These are phyloP conservation scores for Aureobasidium vineae DNA, from an alignment of 2,329 filamentous ascomycete genomes.

Conservation along the genomic window DNA sequence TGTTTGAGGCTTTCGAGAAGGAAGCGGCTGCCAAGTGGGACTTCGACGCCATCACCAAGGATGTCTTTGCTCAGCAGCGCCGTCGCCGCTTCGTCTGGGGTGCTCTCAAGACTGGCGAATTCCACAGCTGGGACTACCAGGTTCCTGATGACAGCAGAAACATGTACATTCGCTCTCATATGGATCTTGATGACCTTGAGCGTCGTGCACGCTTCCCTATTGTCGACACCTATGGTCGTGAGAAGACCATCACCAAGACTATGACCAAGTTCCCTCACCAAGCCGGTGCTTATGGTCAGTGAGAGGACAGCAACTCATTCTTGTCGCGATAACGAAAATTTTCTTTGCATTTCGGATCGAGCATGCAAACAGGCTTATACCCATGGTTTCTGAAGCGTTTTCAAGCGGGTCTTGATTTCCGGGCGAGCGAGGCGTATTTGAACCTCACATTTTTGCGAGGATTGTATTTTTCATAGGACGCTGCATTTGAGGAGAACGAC, in stretches of 20 bases:
- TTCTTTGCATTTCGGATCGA: neutral
- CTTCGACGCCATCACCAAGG: constrained; percentile 70
- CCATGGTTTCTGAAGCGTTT: constrained; percentile 22
- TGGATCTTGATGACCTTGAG: constrained; percentile 77
- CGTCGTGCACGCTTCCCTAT: constrained; percentile 69
- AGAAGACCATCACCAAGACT: constrained; percentile 32
- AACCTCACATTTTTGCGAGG: constrained; percentile 7
- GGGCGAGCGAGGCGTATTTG: constrained; percentile 9
- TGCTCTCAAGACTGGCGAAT: constrained; percentile 71
- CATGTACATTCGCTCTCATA: constrained; percentile 82
- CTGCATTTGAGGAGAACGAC: constrained; percentile 1
- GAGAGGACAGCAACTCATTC: constrained; percentile 9
- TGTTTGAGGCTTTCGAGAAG: constrained; percentile 62
- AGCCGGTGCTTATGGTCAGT: constrained; percentile 39
- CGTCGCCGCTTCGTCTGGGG: constrained; percentile 75
- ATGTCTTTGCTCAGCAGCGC: constrained; percentile 75
- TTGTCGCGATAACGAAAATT: neutral
- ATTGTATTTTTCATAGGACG: neutral
- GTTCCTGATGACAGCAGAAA: constrained; percentile 61
- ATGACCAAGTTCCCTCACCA: constrained; percentile 36
- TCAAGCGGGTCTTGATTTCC: constrained; percentile 21
- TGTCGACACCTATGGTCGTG: constrained; percentile 47
- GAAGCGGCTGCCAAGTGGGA: constrained; percentile 79
- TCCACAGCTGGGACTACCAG: constrained; percentile 83
- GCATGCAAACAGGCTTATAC: constrained; percentile 11